Evolutionary conservation across 2,329 filamentous ascomycete genomes (phyloP).

Genomic region (Pseudogymnoascus sp.): DNA sequence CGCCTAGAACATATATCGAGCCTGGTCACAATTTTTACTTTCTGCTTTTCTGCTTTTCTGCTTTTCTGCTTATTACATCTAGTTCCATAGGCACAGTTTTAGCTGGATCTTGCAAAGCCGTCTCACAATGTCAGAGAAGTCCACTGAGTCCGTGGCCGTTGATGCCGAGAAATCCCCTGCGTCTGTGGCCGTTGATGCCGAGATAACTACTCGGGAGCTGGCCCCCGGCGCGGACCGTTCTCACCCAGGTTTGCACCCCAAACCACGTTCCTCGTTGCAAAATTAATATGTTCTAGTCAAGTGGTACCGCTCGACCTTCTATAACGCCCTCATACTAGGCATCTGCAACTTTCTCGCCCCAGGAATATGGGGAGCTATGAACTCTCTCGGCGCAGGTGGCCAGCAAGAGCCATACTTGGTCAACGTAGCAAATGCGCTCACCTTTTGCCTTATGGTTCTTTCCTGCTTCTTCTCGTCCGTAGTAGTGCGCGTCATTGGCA

Average conservation of each 20-base stretch:
- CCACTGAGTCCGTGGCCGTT: neutral
- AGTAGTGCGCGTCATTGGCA: conserved; percentile 59
- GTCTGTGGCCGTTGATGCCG: neutral
- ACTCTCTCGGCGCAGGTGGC: conserved; percentile 64
- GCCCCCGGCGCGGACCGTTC: neutral
- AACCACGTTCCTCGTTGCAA: conserved; percentile 31
- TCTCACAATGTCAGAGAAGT: conserved; percentile 1
- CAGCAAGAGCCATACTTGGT: conserved; percentile 57
- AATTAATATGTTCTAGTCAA: conserved; percentile 26
- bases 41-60: neutral
- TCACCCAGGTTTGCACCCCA: neutral
- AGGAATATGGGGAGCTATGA: conserved; percentile 68
- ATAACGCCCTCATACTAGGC: conserved; percentile 64
- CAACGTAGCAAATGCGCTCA: conserved; percentile 60
- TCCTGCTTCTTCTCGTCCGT: conserved; percentile 60
- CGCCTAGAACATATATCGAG: neutral
- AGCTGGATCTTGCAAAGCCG: neutral
- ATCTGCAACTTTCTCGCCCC: conserved; percentile 64
- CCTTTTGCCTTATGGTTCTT: conserved; percentile 66
- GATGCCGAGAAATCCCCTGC: neutral
- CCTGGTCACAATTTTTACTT: neutral
- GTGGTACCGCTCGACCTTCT: conserved; percentile 67
- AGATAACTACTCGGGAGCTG: neutral
- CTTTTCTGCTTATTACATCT: neutral
- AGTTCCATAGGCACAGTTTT: neutral